Conservation (phyloP, 805 yeast species). For the Sugiyamaella marilandica region DNA sequence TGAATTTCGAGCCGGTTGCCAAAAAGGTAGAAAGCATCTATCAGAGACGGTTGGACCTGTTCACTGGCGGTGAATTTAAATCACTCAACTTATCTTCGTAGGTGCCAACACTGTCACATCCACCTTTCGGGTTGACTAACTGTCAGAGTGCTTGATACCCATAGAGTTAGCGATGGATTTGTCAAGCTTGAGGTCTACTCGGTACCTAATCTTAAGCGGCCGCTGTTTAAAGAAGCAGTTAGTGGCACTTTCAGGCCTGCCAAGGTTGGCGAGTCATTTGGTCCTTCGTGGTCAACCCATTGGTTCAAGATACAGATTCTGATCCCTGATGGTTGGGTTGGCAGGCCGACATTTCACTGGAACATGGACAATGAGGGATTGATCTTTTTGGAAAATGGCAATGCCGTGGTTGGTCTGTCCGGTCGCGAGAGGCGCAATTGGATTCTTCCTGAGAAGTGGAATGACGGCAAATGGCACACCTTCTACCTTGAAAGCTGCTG, state of each 20-base stretch:
- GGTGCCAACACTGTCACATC: not conserved
- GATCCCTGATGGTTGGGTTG: slow-evolving; percentile 50
- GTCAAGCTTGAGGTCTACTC: slow-evolving; percentile 61
- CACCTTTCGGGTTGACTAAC: slow-evolving; percentile 16
- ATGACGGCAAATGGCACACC: slow-evolving; percentile 47
- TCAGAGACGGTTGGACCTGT: slow-evolving; percentile 66
- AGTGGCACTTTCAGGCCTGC: slow-evolving; percentile 43
- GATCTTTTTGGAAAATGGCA: slow-evolving; percentile 63
- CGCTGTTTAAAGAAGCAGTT: slow-evolving; percentile 44
- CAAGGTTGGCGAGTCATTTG: slow-evolving; percentile 65
- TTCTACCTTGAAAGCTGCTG: slow-evolving; percentile 88
- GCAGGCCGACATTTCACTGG: slow-evolving; percentile 67
- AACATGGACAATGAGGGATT: slow-evolving; percentile 84
- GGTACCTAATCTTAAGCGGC: slow-evolving; percentile 64
- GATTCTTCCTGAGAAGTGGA: slow-evolving; percentile 53
- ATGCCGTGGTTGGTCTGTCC: slow-evolving; percentile 77
- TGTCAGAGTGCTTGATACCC: slow-evolving; percentile 60
- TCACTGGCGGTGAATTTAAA: slow-evolving; percentile 28
- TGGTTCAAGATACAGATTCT: slow-evolving; percentile 75
- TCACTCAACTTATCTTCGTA: not conserved
- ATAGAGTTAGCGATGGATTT: slow-evolving; percentile 14
- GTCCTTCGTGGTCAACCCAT: slow-evolving; percentile 96
- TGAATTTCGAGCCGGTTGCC: slow-evolving; percentile 55
- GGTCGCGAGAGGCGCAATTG: slow-evolving; percentile 79
- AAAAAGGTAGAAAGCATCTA: slow-evolving; percentile 75